Percentiles rank a stretch among this genome's conserved stretches.
phyloP scores from a whole-genome alignment of 345 rosid genomes.

The Melastoma malabathricum region DNA sequence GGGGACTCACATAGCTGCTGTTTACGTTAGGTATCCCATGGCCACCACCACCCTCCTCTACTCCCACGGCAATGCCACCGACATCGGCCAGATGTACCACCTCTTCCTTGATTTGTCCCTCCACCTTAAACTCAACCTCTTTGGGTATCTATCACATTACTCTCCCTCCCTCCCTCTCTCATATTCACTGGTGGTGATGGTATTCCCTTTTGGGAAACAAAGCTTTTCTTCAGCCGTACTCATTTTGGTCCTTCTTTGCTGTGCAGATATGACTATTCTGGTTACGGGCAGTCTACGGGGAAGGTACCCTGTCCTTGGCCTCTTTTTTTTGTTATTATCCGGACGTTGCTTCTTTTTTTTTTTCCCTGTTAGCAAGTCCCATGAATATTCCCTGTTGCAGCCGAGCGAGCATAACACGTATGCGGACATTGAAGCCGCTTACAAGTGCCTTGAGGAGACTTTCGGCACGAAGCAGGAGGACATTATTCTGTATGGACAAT shows the following conservation, averaged over 20 bases:
- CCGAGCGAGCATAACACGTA: constrained; percentile 87
- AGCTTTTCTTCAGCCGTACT: neutral
- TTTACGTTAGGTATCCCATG: constrained; percentile 77
- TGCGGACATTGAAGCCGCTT: constrained; percentile 94
- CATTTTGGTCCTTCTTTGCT: neutral
- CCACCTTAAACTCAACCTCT: constrained; percentile 75
- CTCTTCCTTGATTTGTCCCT: constrained; percentile 86
- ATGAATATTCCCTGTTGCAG: constrained; percentile 26
- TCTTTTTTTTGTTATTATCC: constrained; percentile 3
- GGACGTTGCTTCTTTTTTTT: neutral
- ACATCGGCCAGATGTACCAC: constrained; percentile 97
- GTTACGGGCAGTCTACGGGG: constrained; percentile 90
- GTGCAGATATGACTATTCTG: constrained; percentile 91
- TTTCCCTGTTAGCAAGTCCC: neutral
- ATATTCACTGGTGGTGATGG: too few relatives aligned
- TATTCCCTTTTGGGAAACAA: too few relatives aligned
- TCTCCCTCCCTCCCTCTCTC: too few relatives aligned
- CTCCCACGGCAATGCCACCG: constrained; percentile 93
- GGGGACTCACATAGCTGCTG: constrained; percentile 67
- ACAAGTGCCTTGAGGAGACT: constrained; percentile 75
- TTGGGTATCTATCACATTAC: too few relatives aligned
- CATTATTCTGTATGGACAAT: constrained; percentile 84
- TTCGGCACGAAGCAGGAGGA: constrained; percentile 81
- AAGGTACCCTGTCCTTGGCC: constrained; percentile 36
- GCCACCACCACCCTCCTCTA: constrained; percentile 77